Evolutionary conservation across 306 rosid genomes (phyloP).

Genomic region (peach (Prunus persica)): Prunus_persica_NCBIv2 NC_034009.1:36898501-36899000

Average conservation of each 20-base stretch:
- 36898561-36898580: background rate
- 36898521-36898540: slow-evolving; percentile 22
- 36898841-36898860: too few relatives aligned
- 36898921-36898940: too few relatives aligned
- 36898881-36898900: background rate
- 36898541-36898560: slow-evolving; percentile 42
- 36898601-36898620: background rate
- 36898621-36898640: background rate
- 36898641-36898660: background rate
- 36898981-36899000: background rate
- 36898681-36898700: background rate
- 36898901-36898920: background rate
- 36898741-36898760: slow-evolving; percentile 54
- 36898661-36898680: background rate
- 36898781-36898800: background rate
- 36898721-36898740: slow-evolving; percentile 20
- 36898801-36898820: background rate
- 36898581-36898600: background rate
- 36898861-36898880: background rate
- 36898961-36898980: background rate
- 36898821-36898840: background rate
- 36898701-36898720: background rate
- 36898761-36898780: slow-evolving; percentile 32
- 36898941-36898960: too few relatives aligned
- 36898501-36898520: background rate